Base-by-base conservation (phyloP, 2,329 filamentous ascomycete genomes). In the Aspergillus costaricaensis region DNA sequence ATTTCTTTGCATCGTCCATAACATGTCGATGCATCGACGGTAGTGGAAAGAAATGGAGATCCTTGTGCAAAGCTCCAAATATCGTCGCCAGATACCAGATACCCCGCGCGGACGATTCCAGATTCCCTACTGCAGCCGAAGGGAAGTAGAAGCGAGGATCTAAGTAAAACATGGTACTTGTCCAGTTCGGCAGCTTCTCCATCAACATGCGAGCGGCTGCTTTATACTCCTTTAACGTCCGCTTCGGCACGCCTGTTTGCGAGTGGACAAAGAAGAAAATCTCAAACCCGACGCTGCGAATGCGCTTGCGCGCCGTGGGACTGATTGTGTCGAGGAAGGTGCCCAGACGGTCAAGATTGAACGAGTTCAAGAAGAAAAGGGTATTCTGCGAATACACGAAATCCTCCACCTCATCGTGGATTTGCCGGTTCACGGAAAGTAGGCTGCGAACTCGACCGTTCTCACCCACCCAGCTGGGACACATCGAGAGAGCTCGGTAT, bases 211-310 rank as follows among this genome's bases (percentile, higher is more conserved):
- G 65, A 8, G 66, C 65, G 0, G 72, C 74, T 3, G 59, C 60
- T 51, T 71, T 68, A 51, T 76, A 76, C 60, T 74, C 65, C 27
- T 62, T 69, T 30, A 74, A 58, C 0, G 69, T 67, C 7, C 73
- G 71, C 57, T 76, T 76, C 19, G 73, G 71, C 17, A 73, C 71
- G 8, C 69, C 72, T 2, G 65, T 66, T 60, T 75, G 69, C n/a
- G 63, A 65, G 55, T 76, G 73, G 21, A 76, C 73, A 57, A 76
- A 76, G 64, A 76, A 71, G 60, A 68, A 73, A 14, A 76, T 52
- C 64, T 76, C 74, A 51, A 76, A 76, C 14, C 74, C 74, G 30
- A 76, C 70, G 52, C 69, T 74, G 57, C 71, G 73, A 54, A 75
- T 73, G 23, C 68, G 68, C 2, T 48, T 55, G 19, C 71, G 69